Evolutionary conservation across 768 basidiomycete species (phyloP).

Genomic region (Chlorophyllum brunneum): DNA sequence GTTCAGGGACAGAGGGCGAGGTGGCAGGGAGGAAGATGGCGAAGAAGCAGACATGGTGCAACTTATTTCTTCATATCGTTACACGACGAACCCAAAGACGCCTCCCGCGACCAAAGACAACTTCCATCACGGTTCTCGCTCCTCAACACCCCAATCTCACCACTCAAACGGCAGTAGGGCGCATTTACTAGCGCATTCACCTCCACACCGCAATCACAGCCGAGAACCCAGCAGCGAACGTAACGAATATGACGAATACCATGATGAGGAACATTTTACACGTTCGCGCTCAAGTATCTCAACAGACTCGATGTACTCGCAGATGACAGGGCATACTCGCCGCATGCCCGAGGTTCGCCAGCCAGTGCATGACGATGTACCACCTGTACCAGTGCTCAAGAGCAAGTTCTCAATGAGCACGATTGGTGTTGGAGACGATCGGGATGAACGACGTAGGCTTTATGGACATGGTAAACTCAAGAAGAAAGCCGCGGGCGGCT

Average conservation of each 20-base stretch:
- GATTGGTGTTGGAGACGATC: slow-evolving; percentile 15
- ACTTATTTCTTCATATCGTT: slow-evolving; percentile 44
- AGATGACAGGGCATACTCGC: slow-evolving; percentile 59
- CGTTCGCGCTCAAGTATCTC: slow-evolving; percentile 38
- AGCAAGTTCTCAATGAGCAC: slow-evolving; percentile 52
- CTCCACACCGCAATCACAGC: not conserved
- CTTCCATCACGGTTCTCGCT: slow-evolving; percentile 2
- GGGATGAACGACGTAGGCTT: slow-evolving; percentile 8
- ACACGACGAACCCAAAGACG: slow-evolving; percentile 17
- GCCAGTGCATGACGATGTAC: slow-evolving; percentile 35
- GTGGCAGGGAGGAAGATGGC: slow-evolving; percentile 38
- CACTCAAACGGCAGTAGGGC: not conserved
- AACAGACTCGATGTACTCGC: slow-evolving; percentile 64
- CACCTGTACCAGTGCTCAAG: slow-evolving; percentile 16
- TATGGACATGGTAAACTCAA: too few relatives aligned
- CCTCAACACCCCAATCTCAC: not conserved
- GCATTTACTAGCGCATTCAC: not conserved
- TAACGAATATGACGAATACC: not conserved
- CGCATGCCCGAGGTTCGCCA: slow-evolving; percentile 61
- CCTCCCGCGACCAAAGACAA: slow-evolving; percentile 5
- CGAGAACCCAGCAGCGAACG: not conserved
- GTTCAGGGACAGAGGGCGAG: slow-evolving; percentile 23
- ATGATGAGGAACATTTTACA: slow-evolving; percentile 30
- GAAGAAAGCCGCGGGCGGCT: slow-evolving; percentile 17
- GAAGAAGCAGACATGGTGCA: slow-evolving; percentile 42